Percentiles rank a stretch among this genome's conserved stretches.
These are phyloP conservation scores for Desmodesmus armatus DNA, from an alignment of 139 green algal genomes.

Conservation along the genomic window DNA sequence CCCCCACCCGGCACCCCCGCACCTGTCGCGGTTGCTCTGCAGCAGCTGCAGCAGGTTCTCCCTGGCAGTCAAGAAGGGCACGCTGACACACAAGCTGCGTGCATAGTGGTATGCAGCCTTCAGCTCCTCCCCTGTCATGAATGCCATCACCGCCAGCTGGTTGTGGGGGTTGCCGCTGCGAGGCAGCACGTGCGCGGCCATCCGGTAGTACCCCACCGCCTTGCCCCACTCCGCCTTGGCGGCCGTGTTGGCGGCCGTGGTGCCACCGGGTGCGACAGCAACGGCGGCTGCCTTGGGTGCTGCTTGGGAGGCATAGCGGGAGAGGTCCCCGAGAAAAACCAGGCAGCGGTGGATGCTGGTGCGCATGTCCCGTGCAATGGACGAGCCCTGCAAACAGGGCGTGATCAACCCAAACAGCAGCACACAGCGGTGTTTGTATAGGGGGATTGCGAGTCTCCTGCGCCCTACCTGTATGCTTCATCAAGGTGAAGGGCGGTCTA, in stretches of 20 bases:
- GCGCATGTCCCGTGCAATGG: conserved; percentile 15
- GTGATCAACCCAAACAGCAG: neutral
- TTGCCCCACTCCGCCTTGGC: conserved; percentile 12
- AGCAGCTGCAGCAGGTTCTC: conserved; percentile 85
- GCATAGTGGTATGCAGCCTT: conserved; percentile 75
- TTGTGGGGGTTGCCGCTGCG: conserved; percentile 83
- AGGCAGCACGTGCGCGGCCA: conserved; percentile 57
- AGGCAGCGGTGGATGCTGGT: conserved; percentile 69
- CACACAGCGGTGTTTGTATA: neutral
- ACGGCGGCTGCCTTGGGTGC: conserved; percentile 13
- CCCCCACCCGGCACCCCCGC: neutral
- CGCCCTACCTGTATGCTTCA: neutral
- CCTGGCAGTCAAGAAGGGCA: conserved; percentile 72
- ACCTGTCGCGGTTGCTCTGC: conserved; percentile 69
- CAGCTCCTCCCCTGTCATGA: conserved; percentile 69
- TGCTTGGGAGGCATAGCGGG: conserved; percentile 55
- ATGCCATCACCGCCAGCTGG: conserved; percentile 85
- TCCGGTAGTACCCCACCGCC: conserved; percentile 59
- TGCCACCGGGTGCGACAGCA: neutral
- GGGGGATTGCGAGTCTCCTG: neutral
- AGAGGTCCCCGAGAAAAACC: conserved; percentile 80
- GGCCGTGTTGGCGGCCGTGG: neutral
- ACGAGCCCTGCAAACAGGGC: conserved; percentile 16
- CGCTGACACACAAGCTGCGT: conserved; percentile 58
- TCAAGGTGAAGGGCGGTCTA: neutral